phyloP scores from a whole-genome alignment of 495 filamentous ascomycete genomes.

The Annulohypoxylon moriforme region DNA sequence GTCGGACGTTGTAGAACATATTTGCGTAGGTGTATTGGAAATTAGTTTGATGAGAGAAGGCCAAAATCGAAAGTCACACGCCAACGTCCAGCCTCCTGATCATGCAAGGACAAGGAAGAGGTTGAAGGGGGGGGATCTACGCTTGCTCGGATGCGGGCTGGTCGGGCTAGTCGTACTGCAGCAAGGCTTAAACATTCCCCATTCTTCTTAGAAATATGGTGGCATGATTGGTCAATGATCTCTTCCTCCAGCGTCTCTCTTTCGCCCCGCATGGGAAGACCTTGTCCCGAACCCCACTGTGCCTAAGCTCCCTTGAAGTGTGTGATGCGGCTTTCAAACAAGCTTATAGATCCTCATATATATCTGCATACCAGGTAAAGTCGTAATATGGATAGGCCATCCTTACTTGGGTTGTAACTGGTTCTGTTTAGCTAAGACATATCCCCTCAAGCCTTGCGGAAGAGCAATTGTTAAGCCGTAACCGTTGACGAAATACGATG shows the following conservation, averaged over 20 bases:
- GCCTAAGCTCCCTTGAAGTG: constrained; percentile 14
- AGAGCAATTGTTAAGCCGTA: neutral
- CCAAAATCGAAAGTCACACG: constrained; percentile 36
- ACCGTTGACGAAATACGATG: neutral
- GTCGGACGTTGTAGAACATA: constrained; percentile 25
- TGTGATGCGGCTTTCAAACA: constrained; percentile 21
- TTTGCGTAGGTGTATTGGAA: constrained; percentile 16
- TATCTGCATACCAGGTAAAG: neutral
- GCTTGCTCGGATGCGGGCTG: constrained; percentile 23
- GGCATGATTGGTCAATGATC: constrained; percentile 2
- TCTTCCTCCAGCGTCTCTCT: neutral
- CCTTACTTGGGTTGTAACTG: neutral
- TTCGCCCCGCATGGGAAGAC: constrained; percentile 2
- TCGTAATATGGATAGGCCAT: neutral
- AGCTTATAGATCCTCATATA: constrained; percentile 1
- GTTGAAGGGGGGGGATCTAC: constrained; percentile 27
- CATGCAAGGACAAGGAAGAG: constrained; percentile 30
- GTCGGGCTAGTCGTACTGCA: constrained; percentile 18
- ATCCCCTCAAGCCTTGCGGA: neutral
- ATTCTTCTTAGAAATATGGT: constrained; percentile 1
- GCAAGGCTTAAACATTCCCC: constrained; percentile 29
- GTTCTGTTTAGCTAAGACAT: neutral
- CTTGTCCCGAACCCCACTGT: neutral
- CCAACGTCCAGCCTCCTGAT: constrained; percentile 44
- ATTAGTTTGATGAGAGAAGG: constrained; percentile 6